Conservation (phyloP, 2,329 filamentous ascomycete species). For the Cytospora paraplurivora region DNA sequence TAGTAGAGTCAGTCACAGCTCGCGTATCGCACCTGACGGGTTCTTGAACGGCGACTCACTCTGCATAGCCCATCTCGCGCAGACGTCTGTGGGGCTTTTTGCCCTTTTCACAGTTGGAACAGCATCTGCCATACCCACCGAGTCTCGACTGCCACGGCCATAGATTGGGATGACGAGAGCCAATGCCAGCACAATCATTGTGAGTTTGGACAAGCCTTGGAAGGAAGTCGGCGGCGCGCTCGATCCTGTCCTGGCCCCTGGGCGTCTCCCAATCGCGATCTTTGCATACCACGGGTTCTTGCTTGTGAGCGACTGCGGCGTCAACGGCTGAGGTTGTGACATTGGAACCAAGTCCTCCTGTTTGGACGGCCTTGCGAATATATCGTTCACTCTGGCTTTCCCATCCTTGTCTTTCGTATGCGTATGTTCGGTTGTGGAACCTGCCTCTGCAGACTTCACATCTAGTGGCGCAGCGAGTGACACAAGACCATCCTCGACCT, state of each 20-base stretch:
- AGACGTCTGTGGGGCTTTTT: slow-evolving; percentile 57
- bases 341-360: not conserved
- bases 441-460: slow-evolving; percentile 6
- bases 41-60: slow-evolving; percentile 41
- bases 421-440: slow-evolving; percentile 30
- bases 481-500: slow-evolving; percentile 30
- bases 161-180: slow-evolving; percentile 53
- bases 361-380: not conserved
- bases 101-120: slow-evolving; percentile 48
- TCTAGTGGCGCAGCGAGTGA: slow-evolving; percentile 35
- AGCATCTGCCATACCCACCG: slow-evolving; percentile 50
- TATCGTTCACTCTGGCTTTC: not conserved
- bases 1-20: not conserved
- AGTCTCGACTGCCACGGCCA: slow-evolving; percentile 45
- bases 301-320: slow-evolving; percentile 26
- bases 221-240: slow-evolving; percentile 47
- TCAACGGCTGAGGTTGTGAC: slow-evolving; percentile 25
- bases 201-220: slow-evolving; percentile 46
- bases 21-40: not conserved
- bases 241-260: slow-evolving; percentile 47
- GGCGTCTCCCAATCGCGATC: slow-evolving; percentile 43
- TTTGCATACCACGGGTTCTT: slow-evolving; percentile 48
- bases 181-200: slow-evolving; percentile 53
- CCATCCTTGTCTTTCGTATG: slow-evolving; percentile 18
- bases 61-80: slow-evolving; percentile 68